These are phyloP conservation scores for Inga laurina DNA, from an alignment of 306 rosid species.

Conservation along the genomic window DNA sequence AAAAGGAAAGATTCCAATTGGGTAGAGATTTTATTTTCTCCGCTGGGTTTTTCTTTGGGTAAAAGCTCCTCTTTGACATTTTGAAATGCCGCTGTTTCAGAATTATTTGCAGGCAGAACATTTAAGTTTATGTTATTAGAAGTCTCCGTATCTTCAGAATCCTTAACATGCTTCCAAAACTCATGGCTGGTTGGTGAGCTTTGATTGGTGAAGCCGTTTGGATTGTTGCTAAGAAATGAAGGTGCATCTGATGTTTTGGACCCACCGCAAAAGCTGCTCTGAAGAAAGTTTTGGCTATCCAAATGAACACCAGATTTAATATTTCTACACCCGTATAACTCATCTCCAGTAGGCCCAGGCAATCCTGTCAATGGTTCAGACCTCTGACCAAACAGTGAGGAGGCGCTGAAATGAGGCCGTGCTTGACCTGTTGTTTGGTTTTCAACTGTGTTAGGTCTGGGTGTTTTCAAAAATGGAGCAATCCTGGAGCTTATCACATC, in stretches of 20 bases:
- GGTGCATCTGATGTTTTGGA: conserved; percentile 32
- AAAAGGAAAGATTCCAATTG: conserved; percentile 22
- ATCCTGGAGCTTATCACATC: conserved; percentile 34
- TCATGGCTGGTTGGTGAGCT: conserved; percentile 34
- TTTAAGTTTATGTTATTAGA: conserved; percentile 52
- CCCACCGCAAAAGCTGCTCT: conserved; percentile 20
- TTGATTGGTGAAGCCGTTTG: conserved; percentile 1
- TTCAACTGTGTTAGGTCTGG: conserved; percentile 26
- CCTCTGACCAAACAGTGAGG: conserved; percentile 28
- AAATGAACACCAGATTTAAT: conserved; percentile 26
- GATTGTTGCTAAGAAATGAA: conserved; percentile 27
- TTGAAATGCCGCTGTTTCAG: conserved; percentile 29
- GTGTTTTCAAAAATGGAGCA: conserved; percentile 36
- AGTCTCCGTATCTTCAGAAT: conserved; percentile 31
- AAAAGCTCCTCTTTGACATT: conserved; percentile 31
- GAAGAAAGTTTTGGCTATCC: conserved; percentile 32
- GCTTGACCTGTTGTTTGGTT: conserved; percentile 35
- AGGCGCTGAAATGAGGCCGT: conserved; percentile 37
- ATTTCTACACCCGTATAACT: conserved; percentile 6
- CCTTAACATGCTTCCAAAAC: conserved; percentile 23
- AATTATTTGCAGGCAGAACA: conserved; percentile 38
- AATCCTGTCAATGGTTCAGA: conserved; percentile 26
- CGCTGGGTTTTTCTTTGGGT: conserved; percentile 21
- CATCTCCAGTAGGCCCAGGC: conserved; percentile 28
- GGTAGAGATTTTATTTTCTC: conserved; percentile 34